Evolutionary conservation across 2,329 filamentous ascomycete genomes (phyloP), one percentile per base, ranked within the genome.

Genomic region (Hymenoscyphus linearis): DNA sequence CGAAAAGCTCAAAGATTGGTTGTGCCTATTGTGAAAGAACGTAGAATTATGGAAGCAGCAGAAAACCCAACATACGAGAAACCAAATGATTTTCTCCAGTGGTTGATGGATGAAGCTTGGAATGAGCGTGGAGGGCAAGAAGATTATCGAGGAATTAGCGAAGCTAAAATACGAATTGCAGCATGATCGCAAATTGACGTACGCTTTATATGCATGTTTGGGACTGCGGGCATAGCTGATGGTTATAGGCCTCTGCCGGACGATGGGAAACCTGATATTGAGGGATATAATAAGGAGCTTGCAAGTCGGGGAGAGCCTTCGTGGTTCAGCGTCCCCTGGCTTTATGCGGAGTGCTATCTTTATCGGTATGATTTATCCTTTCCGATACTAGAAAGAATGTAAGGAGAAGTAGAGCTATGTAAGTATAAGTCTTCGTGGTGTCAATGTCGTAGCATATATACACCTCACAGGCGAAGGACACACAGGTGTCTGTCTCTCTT

Each of bases 161-260:
- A 84, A 82, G 66, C 81, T 99, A 70, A 99, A 99, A 77, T 97
- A 98, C 76, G 93, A 98, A 77, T 78, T 98, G 52, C 90, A 96
- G 74, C 95, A 99, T 73, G 87, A 97, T 75, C 85, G 92, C 52
- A 79, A 84, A 65, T 76, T 98, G 68, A 87, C 83, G 90, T 93
- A 80, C 65, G 83, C 71, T 61, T n/a, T 0, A 18, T 16, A 10
- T 22, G 9, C 4, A 7, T 4, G 10, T n/a, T 50, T 26, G 6
- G 13, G 14, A n/a, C 50, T 31, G 35, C n/a, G 26, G 37, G 14
- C 12, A 35, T 2, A 82, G 65, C 76, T 97, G 68, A 87, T 81
- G 87, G 90, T 79, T 65, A 80, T 25, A 74, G 72, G n/a, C 71
- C 70, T 34, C 59, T 74, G 3, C 63, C 62, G 16, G 72, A 73